Evolutionary conservation across 257 asterid species (phyloP).

Genomic region (Schizonepeta tenuifolia): DNA sequence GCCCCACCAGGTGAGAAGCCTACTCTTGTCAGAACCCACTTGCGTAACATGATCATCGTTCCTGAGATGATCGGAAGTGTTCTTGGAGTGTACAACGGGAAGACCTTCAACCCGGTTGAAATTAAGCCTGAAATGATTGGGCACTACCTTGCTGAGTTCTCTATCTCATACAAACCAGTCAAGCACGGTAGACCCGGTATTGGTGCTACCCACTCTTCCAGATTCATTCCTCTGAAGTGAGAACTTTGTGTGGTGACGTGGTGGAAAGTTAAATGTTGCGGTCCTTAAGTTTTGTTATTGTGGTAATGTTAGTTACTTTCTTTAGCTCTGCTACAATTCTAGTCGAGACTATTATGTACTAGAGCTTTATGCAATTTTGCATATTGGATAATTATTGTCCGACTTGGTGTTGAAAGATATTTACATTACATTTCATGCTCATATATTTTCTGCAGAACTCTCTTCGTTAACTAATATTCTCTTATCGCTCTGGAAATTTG

Average conservation of each 20-base stretch:
- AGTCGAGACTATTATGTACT: not conserved
- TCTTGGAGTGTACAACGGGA: constrained; percentile 84
- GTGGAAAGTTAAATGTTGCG: not conserved
- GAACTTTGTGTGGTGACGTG: not conserved
- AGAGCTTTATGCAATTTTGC: not conserved
- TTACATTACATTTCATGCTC: not conserved
- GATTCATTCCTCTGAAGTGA: constrained; percentile 91
- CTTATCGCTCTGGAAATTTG: too few relatives aligned
- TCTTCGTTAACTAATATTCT: too few relatives aligned
- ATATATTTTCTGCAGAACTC: too few relatives aligned
- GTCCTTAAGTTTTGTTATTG: constrained; percentile 27
- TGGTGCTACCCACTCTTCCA: constrained; percentile 94
- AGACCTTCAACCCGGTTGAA: constrained; percentile 81
- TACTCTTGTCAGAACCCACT: constrained; percentile 71
- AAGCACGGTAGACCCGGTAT: constrained; percentile 95
- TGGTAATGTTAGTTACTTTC: not conserved
- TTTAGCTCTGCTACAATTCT: not conserved
- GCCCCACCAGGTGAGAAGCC: constrained; percentile 92
- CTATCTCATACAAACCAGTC: constrained; percentile 81
- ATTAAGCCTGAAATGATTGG: constrained; percentile 90
- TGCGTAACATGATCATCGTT: constrained; percentile 79
- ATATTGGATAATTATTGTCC: constrained; percentile 18
- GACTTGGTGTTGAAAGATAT: constrained; percentile 1
- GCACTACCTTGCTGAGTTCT: constrained; percentile 81
- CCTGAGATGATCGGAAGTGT: constrained; percentile 95